Percentiles rank a stretch among this genome's conserved stretches.
Evolutionary conservation across 1,139 yeast genomes (phyloP).

Genomic region (Hemisphaericaspora lyxosophila): DNA sequence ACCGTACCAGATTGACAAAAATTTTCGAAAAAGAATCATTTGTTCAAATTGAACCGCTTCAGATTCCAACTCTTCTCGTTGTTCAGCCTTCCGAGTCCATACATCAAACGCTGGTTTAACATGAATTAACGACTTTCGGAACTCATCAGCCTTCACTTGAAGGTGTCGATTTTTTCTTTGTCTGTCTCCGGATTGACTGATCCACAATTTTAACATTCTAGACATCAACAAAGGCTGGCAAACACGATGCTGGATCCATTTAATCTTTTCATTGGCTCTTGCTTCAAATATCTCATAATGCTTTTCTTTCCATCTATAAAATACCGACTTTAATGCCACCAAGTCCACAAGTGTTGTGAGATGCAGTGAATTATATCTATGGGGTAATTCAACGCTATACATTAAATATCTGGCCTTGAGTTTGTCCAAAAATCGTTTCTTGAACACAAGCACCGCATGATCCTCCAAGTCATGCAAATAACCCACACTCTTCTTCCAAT

Average conservation of each 20-base stretch:
- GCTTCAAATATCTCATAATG: conserved; percentile 3
- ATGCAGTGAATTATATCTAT: not conserved
- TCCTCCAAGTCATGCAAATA: not conserved
- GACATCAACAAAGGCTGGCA: not conserved
- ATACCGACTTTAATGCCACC: conserved; percentile 4
- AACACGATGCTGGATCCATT: conserved; percentile 1
- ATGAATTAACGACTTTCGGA: not conserved
- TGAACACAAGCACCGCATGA: conserved; percentile 1
- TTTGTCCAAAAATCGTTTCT: conserved; percentile 11
- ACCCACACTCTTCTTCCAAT: conserved; percentile 4
- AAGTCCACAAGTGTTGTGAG: conserved; percentile 1
- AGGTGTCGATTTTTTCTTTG: conserved; percentile 1
- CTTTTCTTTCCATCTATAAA: conserved; percentile 7
- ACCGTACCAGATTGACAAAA: conserved; percentile 36
- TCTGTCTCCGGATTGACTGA: not conserved
- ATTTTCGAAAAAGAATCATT: conserved; percentile 19
- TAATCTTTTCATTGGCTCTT: not conserved
- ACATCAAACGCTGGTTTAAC: conserved; percentile 2
- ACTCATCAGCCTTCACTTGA: not conserved
- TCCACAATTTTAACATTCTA: conserved; percentile 4
- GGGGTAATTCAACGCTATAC: conserved; percentile 1
- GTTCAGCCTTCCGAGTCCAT: conserved; percentile 11
- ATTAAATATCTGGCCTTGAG: conserved; percentile 8
- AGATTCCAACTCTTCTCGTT: conserved; percentile 8
- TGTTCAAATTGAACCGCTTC: conserved; percentile 23